Conservation (phyloP, 2,329 filamentous ascomycete species). For the Apiospora rasikravindrae region DNA sequence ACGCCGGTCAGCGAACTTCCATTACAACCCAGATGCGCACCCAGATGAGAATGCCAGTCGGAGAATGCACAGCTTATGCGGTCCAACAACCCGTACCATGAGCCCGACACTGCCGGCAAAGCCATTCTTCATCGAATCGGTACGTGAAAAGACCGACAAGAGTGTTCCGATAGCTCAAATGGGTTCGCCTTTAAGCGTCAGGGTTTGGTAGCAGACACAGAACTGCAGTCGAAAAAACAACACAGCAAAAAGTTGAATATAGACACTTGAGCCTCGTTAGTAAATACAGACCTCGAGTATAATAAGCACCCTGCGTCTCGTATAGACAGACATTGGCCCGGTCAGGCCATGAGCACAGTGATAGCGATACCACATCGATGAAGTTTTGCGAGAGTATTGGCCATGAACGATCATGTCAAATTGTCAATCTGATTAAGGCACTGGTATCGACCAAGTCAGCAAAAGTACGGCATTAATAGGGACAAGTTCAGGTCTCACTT, state of each 20-base stretch:
- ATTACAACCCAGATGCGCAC: neutral
- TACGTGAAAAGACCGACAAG: neutral
- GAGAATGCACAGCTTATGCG: neutral
- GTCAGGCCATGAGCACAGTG: neutral
- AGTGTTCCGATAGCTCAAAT: neutral
- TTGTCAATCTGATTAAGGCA: conserved; percentile 23
- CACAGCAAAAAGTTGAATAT: neutral
- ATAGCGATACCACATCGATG: neutral
- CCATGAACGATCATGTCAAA: conserved; percentile 12
- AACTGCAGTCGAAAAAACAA: neutral
- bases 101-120: conserved; percentile 14
- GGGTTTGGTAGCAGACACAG: neutral
- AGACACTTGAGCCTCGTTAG: neutral
- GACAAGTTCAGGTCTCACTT: conserved; percentile 18
- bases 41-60: neutral
- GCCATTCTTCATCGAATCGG: conserved; percentile 6
- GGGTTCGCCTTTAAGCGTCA: neutral
- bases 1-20: neutral
- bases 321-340: neutral
- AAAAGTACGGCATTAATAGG: neutral
- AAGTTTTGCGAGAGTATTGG: neutral
- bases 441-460: conserved; percentile 14
- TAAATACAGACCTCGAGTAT: neutral
- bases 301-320: neutral
- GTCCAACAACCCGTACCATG: neutral